Evolutionary conservation across 192 early-diverging fungal genomes (phyloP), one percentile per base, ranked within the genome.

Genomic region (Rhizophagus sp.): DNA sequence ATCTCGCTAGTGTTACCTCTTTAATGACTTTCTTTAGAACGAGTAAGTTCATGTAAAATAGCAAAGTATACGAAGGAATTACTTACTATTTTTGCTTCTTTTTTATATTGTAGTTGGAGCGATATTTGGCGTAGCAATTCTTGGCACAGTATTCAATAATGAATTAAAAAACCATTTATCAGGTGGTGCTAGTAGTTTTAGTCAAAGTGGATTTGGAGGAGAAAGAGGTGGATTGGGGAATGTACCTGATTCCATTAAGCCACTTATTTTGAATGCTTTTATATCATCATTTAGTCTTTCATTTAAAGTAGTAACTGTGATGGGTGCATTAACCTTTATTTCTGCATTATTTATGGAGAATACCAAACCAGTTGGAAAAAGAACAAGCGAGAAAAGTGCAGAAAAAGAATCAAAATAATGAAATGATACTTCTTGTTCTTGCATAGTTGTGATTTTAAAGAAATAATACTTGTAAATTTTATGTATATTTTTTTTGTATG

Each of bases 1-100:
- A 93, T 41, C 88, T 95, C 78, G 94, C 93, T 2, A 76, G 90
- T 33, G 87, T 87, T 11, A 94, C 93, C 15, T 85, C 92, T 0
- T 80, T 89, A 41, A 83, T 86, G 10, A 83, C 88, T 33, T 95
- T 94, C 75, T 91, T 89, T 80, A 85, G 92, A 66, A 87, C 89
- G 12, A 84, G 78, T 79, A 70, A 67, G 78, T 79, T 47, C 11
- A 67, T 81, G 33, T 27, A 33, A 39, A 39, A 22, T 36, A 24
- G 19, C n/a, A 34, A n/a, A 11, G 19, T 11, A 24, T 75, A 33
- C 19, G 17, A 62, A 11, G 22, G 3, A 13, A 19, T 6, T 69
- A 34, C 8, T 69, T 9, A 41, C 88, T 24, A 81, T 90, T 33
- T 24, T 47, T 36, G 34, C 34, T 25, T 41, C 39, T 30, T 76